Evolutionary conservation across 371 early-diverging fungal species (phyloP), one percentile per base, ranked within the genome.

Genomic region (Mortierella sp.): DNA sequence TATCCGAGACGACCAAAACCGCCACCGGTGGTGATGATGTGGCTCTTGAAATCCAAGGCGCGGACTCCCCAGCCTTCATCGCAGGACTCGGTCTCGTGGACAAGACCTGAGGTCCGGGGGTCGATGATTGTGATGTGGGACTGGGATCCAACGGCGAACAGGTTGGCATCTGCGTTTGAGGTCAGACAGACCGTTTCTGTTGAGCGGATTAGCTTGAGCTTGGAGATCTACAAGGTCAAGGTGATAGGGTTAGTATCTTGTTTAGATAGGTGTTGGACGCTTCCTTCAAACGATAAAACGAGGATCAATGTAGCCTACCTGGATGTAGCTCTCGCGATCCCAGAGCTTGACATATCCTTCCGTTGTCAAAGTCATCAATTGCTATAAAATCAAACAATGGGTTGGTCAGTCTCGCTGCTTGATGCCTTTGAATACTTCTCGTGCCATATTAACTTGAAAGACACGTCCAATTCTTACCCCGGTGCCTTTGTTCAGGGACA

Each of bases 41-140:
- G 89, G 38, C 86, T 75, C 60, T 89, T 88, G 60, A 93, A 88
- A 35, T 87, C 88, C 7, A 95, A 63, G 8, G 93, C 89, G 4
- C 95, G 88, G 4, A 95, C 94, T 3, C 95, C 95, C 94, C 95
- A 95, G 1, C 90, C 91, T 1, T 91, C 92, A 84, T 95, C 95
- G 49, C 88, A 84, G 4, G 93, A 92, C 8, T 88, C 89, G 48
- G 91, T 79, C 2, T 80, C 84, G 51, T 90, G 91, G 2, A 90
- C 92, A 21, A 90, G 72, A 7, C 65, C 70, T 55, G 78, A 29
- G 2, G 76, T 60, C 10, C 95, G 90, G 5, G 93, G 89, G 76
- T 95, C 95, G 6, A 93, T 43, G 24, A 95, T 27, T 10, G 93
- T 90, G 29, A 95, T 81, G 71, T 95, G 91, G 11, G 82, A 79